phyloP scores from a whole-genome alignment of 108 stramenopile species.

The Pseudonitzschia pungens region DNA sequence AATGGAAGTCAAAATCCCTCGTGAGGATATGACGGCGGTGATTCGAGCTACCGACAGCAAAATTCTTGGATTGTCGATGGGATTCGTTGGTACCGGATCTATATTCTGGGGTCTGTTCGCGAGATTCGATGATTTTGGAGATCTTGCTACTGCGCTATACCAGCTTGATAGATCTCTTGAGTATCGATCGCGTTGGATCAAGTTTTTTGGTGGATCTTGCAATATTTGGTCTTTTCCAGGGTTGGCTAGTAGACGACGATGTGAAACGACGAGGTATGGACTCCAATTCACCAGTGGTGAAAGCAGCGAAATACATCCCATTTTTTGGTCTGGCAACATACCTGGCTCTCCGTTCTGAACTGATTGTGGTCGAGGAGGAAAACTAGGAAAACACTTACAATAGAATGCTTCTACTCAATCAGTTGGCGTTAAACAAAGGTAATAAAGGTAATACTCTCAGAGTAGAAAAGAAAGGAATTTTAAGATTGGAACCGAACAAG shows the following conservation, averaged over 20 bases:
- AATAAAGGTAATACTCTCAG: too few relatives aligned
- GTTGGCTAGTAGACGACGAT: slow-evolving; percentile 89
- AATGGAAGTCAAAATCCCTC: slow-evolving; percentile 13
- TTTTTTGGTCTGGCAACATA: slow-evolving; percentile 84
- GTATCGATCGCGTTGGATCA: slow-evolving; percentile 81
- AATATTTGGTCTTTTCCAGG: slow-evolving; percentile 85
- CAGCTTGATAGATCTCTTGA: slow-evolving; percentile 60
- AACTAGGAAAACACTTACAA: not conserved
- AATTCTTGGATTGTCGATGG: slow-evolving; percentile 54
- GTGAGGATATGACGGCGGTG: slow-evolving; percentile 43
- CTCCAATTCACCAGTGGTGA: slow-evolving; percentile 37
- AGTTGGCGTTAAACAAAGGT: too few relatives aligned
- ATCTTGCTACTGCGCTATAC: slow-evolving; percentile 48
- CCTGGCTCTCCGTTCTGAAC: slow-evolving; percentile 54
- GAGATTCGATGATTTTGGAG: slow-evolving; percentile 67
- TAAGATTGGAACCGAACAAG: too few relatives aligned
- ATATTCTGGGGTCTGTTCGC: slow-evolving; percentile 72
- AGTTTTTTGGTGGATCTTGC: slow-evolving; percentile 82
- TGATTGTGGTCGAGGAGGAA: slow-evolving; percentile 10
- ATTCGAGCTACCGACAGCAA: slow-evolving; percentile 56
- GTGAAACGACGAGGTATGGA: slow-evolving; percentile 64
- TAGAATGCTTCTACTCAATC: too few relatives aligned
- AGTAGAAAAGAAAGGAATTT: too few relatives aligned
- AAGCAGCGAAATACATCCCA: slow-evolving; percentile 71
- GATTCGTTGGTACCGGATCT: slow-evolving; percentile 56